Base-by-base conservation (phyloP, 345 rosid genomes). In the Eucalyptus victrix region DNA sequence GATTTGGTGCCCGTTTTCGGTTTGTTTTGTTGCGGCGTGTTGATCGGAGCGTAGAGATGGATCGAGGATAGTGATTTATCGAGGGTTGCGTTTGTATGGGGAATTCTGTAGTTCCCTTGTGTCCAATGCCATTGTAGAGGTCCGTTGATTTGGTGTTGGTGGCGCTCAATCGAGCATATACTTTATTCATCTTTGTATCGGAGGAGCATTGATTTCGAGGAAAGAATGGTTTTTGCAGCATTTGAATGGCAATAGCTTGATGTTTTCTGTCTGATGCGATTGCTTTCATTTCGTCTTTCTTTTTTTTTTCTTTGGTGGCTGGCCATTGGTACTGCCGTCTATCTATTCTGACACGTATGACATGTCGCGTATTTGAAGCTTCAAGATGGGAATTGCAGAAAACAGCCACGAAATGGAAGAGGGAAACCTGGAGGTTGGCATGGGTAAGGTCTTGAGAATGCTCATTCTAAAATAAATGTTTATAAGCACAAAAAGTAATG, bases 391-490 rank as follows among this genome's bases (percentile, higher is more conserved):
- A 23, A 89, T 91, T n/a, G 95, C 88, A 40, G 90, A 92, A 86
- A 94, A 97, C 92, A 92, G 86, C 90, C 88, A 80, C 76, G 96
- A 92, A 34, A 90, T 94, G 95, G 99, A 95, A 91, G 97, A 94
- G 91, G 98, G 96, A 89, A 89, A 94, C 11, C 91, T 95, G 49
- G 98, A 97, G 95, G 94, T 97, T 86, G 99, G 97, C 89, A 95
- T 97, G 97, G 99, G 99, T 97, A 93, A 89, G 94, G 81, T 28
- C 18, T 44, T 9, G 18, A 26, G 56, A 50, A 54, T 60, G 37
- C 67, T 87, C 44, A 37, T 34, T 87, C 49, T 51, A 37, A 87
- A 76, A 76, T 21, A 37, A 76, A 21, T 76, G 8, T 37, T 76
- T 23, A 76, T 37, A 72, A 37, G 24, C 28, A 10, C 28, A 2